Base-by-base conservation (phyloP, 441 rosid genomes). In the Rhodomyrtus psidioides region DNA sequence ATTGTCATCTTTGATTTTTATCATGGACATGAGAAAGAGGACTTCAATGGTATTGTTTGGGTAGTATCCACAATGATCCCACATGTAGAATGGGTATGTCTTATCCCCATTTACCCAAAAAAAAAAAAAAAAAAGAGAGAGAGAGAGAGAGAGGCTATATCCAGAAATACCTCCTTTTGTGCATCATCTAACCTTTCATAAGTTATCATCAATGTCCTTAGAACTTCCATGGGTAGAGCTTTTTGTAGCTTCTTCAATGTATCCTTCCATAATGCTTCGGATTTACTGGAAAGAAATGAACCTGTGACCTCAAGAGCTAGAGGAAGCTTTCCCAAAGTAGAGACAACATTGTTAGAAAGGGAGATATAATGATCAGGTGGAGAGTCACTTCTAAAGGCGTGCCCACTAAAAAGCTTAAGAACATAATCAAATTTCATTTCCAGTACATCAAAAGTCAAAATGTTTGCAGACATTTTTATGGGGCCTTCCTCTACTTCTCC, bases 191-290 rank as follows among this genome's bases (percentile, higher is more conserved):
- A 60, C 74, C 0, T 60, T 42, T 42, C 46, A 8, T 16, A 60
- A 28, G 42, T 0, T 60, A 60, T 16, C 42, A 7, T 60, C 24
- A 60, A 60, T 16, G 4, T 60, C 0, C 1, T 2, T 16, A 16
- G 23, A 12, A 60, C 74, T 60, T 28, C 3, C 1, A 0, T 7
- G 0, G 12, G 23, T 1, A 12, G 74, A 7, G 42, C 12, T 7
- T 24, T 28, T 42, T 42, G 8, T 42, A 60, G 23, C 1, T 30
- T 62, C 0, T 30, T 16, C 24, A 7, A 16, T 2, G 75, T 62
- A 0, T 1, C 75, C 30, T 1, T 3, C 75, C 75, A 62, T 0
- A 0, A 2, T 16, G 0, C 1, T 30, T 16, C 0, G 1, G 44
- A 2, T 2, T 62, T 2, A 62, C 1, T 1, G 1, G 13, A 12